Percentiles rank a stretch among this genome's conserved stretches.
phyloP scores from a whole-genome alignment of 2,329 filamentous ascomycete species.

The Stachybotrys chlorohalonatus region DNA sequence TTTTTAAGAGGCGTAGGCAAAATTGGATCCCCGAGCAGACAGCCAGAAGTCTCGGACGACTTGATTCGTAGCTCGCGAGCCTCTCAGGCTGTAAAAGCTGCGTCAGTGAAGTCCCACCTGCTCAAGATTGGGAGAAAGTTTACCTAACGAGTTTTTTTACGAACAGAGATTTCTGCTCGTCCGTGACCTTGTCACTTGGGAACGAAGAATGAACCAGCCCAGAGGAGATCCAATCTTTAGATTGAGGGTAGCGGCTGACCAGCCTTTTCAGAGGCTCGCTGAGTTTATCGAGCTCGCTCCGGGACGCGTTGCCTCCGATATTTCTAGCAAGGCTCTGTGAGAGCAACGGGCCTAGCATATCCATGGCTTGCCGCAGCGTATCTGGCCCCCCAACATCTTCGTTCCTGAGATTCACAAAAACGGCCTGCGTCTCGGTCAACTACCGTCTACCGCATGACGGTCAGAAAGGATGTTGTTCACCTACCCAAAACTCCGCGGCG shows the following conservation, averaged over 20 bases:
- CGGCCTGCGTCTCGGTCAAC: slow-evolving; percentile 28
- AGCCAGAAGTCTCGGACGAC: slow-evolving; percentile 67
- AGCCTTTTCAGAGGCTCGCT: slow-evolving; percentile 64
- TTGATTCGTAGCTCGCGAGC: slow-evolving; percentile 54
- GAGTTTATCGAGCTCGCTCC: slow-evolving; percentile 64
- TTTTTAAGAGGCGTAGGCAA: slow-evolving; percentile 47
- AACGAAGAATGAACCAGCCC: slow-evolving; percentile 48
- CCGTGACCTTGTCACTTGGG: slow-evolving; percentile 48
- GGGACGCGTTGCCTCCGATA: slow-evolving; percentile 57
- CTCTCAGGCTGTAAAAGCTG: slow-evolving; percentile 44
- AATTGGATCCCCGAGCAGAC: slow-evolving; percentile 52
- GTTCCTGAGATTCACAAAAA: slow-evolving; percentile 40
- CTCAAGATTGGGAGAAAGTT: background rate
- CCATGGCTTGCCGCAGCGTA: slow-evolving; percentile 39
- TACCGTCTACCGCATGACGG: slow-evolving; percentile 1
- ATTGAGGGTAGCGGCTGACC: slow-evolving; percentile 42
- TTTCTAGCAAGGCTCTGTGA: slow-evolving; percentile 52
- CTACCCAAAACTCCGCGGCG: slow-evolving; percentile 67
- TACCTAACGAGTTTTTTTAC: slow-evolving; percentile 57
- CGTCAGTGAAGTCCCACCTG: background rate
- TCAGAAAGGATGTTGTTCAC: slow-evolving; percentile 7
- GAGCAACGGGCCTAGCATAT: slow-evolving; percentile 53
- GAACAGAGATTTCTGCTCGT: slow-evolving; percentile 53
- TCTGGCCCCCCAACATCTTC: slow-evolving; percentile 31
- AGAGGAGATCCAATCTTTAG: slow-evolving; percentile 54